Evolutionary conservation across 1,284 basidiomycete species (phyloP).

Genomic region (Mycena citricolor): DNA sequence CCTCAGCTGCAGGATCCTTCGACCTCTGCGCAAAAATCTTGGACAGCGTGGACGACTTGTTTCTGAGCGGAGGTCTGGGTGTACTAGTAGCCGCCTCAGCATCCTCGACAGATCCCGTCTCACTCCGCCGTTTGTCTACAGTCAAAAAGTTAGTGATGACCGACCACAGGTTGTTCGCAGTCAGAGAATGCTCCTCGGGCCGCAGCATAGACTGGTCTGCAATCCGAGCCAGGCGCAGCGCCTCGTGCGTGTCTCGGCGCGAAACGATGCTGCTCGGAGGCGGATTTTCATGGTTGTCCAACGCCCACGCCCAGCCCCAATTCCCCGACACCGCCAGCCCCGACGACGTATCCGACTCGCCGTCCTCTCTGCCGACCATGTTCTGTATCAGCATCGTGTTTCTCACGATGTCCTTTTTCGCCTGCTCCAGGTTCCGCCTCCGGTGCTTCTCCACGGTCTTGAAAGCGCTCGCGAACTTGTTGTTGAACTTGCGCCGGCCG

Average conservation of each 20-base stretch:
- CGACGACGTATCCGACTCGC: slow-evolving; percentile 24
- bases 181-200: slow-evolving; percentile 53
- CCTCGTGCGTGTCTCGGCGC: slow-evolving; percentile 74
- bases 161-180: slow-evolving; percentile 71
- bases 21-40: too few relatives aligned
- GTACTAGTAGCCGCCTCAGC: too few relatives aligned
- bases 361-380: slow-evolving; percentile 18
- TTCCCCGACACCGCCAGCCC: slow-evolving; percentile 43
- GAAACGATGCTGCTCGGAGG: slow-evolving; percentile 82
- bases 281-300: slow-evolving; percentile 72
- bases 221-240: slow-evolving; percentile 63
- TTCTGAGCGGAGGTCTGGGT: too few relatives aligned
- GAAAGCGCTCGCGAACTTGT: slow-evolving; percentile 57
- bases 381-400: slow-evolving; percentile 40
- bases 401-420: slow-evolving; percentile 54
- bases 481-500: slow-evolving; percentile 55
- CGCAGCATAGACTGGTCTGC: slow-evolving; percentile 65
- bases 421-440: slow-evolving; percentile 54
- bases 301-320: slow-evolving; percentile 75
- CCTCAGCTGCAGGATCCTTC: too few relatives aligned
- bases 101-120: background rate
- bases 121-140: slow-evolving; percentile 2
- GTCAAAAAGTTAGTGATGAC: slow-evolving; percentile 63
- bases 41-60: too few relatives aligned
- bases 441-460: slow-evolving; percentile 63